These are phyloP conservation scores for Citrullus colocynthis DNA, from an alignment of 306 rosid genomes.

Conservation along the genomic window DNA sequence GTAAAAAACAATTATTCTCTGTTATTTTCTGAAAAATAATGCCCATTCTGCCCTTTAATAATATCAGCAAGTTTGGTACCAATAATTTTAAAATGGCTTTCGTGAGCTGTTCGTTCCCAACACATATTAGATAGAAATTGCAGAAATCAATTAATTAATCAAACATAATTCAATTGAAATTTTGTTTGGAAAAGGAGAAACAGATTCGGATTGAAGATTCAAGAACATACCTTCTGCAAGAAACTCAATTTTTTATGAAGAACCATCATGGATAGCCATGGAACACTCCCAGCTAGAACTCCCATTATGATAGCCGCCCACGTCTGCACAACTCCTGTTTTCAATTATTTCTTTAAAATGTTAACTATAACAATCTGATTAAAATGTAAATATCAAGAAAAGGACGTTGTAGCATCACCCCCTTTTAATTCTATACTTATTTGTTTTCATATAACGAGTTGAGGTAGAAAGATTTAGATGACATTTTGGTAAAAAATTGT, in stretches of 20 bases:
- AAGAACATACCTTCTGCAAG: constrained; percentile 45
- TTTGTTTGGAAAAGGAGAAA: background rate
- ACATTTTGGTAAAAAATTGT: no score
- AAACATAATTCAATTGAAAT: background rate
- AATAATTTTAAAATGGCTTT: background rate
- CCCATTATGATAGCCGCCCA: constrained; percentile 99
- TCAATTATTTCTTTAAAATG: background rate
- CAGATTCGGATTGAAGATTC: background rate
- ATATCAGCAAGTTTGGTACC: background rate
- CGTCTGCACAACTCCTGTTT: constrained; percentile 72
- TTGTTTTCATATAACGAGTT: no score
- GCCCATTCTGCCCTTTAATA: background rate
- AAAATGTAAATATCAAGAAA: background rate
- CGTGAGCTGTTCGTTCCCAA: no score
- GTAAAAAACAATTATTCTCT: background rate
- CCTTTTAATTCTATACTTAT: no score
- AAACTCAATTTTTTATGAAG: constrained; percentile 64
- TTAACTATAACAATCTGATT: background rate
- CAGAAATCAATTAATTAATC: background rate
- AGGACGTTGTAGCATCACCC: no score
- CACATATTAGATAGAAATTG: no score
- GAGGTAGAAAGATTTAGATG: no score
- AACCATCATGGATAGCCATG: constrained; percentile 91
- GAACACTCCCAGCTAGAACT: constrained; percentile 57
- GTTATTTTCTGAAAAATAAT: background rate